Base-by-base conservation (phyloP, 208 protist species). In the Acanthamoeba castellanii region DNA sequence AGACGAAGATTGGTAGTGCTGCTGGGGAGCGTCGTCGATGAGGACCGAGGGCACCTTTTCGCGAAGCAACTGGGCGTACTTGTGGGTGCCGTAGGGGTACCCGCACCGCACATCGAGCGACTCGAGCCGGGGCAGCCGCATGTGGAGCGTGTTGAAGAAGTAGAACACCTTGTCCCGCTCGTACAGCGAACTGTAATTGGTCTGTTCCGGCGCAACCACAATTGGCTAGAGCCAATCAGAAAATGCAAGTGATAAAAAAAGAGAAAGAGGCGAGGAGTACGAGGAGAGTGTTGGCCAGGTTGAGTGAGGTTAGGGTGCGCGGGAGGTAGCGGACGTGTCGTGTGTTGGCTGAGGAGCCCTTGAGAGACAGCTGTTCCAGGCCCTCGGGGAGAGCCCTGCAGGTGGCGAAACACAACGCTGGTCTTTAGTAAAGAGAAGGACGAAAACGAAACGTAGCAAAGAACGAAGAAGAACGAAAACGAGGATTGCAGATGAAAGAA, bases 21-120 rank as follows among this genome's bases (percentile, higher is more conserved):
- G 11, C n/a, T 8, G 30, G 11, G 66, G 22, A 8, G 30, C n/a
- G 6, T 72, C 66, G 30, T 72, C 66, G n/a, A 72, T 9, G 18
- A 72, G 22, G 14, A 72, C n/a, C 66, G 9, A 34, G 30, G 66
- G 66, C 22, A 72, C 66, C 30, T 72, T 72, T 9, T 72, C 66
- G 66, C 66, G 66, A 8, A 72, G 66, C 9, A 72, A 8, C 66
- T 27, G 30, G 9, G 9, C 66, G 30, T 14, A 72, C 66, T 72
- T 72, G 66, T 34, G 66, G 8, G 66, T 72, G 66, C 66, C 66
- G 11, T 72, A 72, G 66, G 66, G 66, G 66, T 72, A 72, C n/a
- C 66, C 66, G 30, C 66, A 72, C 22, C 66, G 2, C 66, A 72
- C n/a, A 8, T 72, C 66, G 11, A 72, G 66, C 66, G 9, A 9